These are phyloP conservation scores for Picochlorum sp. DNA, from an alignment of 139 green algal species.

Conservation along the genomic window DNA sequence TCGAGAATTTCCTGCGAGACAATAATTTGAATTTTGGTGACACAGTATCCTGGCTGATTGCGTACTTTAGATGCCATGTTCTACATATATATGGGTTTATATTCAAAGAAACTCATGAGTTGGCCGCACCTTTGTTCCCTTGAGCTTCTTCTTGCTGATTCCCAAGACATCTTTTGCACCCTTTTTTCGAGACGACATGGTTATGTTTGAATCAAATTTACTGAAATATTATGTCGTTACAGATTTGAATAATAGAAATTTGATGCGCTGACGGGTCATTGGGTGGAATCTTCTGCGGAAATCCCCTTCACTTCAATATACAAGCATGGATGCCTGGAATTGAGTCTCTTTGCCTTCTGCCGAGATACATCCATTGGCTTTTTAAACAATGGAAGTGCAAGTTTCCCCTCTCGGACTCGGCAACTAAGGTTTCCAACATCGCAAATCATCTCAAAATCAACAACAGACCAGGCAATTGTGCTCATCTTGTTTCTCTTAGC, in stretches of 20 bases:
- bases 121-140: slow-evolving; percentile 1
- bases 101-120: neutral
- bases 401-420: slow-evolving; percentile 13
- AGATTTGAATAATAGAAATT: no score
- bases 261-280: no score
- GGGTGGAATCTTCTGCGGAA: neutral
- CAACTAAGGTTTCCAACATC: slow-evolving; percentile 9
- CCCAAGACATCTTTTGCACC: neutral
- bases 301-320: neutral
- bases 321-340: neutral
- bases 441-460: slow-evolving; percentile 24
- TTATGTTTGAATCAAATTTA: neutral
- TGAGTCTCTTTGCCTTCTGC: slow-evolving; percentile 5
- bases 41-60: neutral
- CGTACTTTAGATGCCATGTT: neutral
- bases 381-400: slow-evolving; percentile 24
- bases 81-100: neutral
- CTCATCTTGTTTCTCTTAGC: slow-evolving; percentile 16
- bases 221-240: no score
- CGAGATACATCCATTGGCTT: slow-evolving; percentile 22
- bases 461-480: slow-evolving; percentile 31
- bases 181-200: slow-evolving; percentile 1
- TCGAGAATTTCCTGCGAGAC: slow-evolving; percentile 54
- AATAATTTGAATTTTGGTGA: neutral
- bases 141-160: slow-evolving; percentile 1